A percentile compares a stretch with the other conserved stretches of the same genome.
phyloP scores from a whole-genome alignment of 306 rosid species.

The Vicia sativa region DNA sequence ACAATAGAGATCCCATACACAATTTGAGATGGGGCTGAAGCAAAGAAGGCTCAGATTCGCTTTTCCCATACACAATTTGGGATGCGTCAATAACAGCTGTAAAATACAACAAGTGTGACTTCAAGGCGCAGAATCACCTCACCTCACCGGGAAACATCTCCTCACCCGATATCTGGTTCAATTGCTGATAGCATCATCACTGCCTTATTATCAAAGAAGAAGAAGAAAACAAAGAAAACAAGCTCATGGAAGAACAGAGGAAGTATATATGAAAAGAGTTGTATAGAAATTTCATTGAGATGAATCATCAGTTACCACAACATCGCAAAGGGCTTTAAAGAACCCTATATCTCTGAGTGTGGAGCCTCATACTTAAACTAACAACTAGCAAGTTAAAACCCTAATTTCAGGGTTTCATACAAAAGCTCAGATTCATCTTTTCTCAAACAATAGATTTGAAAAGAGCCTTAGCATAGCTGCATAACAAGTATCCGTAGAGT shows the following conservation, averaged over 20 bases:
- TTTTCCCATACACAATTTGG: conserved; percentile 4
- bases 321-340: neutral
- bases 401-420: neutral
- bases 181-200: conserved; percentile 32
- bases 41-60: conserved; percentile 7
- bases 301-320: neutral
- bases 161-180: too few species aligned
- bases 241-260: neutral
- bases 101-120: conserved; percentile 19
- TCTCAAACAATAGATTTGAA: conserved; percentile 4
- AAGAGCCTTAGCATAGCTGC: conserved; percentile 35
- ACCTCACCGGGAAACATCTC: too few species aligned
- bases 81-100: conserved; percentile 33
- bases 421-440: conserved; percentile 24
- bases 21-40: neutral
- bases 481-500: conserved; percentile 24
- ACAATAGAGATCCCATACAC: too few species aligned
- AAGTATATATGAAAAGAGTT: neutral
- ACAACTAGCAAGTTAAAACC: neutral
- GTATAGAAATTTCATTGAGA: too few species aligned
- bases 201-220: conserved; percentile 14
- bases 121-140: conserved; percentile 34
- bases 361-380: conserved; percentile 46
- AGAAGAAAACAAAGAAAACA: too few species aligned
- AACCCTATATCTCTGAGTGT: conserved; percentile 17